Percentiles rank a stretch among this genome's conserved stretches.
These are phyloP conservation scores for Venturia oleaginea DNA, from an alignment of 2,329 filamentous ascomycete species.

Conservation along the genomic window DNA sequence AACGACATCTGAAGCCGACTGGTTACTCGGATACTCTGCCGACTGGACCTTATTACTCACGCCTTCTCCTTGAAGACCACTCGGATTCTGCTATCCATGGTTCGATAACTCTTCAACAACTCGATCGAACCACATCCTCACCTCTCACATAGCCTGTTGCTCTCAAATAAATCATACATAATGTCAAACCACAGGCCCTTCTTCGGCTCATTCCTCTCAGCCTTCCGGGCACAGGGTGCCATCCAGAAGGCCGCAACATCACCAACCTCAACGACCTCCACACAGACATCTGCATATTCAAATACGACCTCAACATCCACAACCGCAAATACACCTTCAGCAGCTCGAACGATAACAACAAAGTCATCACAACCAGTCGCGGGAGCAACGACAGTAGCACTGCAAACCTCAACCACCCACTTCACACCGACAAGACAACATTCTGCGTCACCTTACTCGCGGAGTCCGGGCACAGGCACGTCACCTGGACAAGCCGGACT, in stretches of 20 bases:
- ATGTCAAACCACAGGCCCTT: constrained; percentile 60
- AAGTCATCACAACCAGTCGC: constrained; percentile 19
- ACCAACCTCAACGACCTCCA: constrained; percentile 24
- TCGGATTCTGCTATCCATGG: background rate
- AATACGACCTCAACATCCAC: constrained; percentile 28
- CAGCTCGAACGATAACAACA: constrained; percentile 17
- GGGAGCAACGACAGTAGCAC: constrained; percentile 29
- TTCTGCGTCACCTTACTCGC: constrained; percentile 22
- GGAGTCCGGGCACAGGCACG: constrained; percentile 21
- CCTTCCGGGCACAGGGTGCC: constrained; percentile 56
- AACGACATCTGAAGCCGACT: background rate
- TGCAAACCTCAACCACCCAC: constrained; percentile 27
- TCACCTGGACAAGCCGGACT: constrained; percentile 19
- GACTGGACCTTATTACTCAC: background rate
- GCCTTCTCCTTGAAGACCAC: background rate
- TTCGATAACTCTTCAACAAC: background rate
- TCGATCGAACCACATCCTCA: background rate
- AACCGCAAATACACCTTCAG: constrained; percentile 23
- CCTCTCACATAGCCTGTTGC: background rate
- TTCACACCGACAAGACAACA: constrained; percentile 32
- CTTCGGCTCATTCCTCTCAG: constrained; percentile 57
- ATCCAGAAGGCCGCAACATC: constrained; percentile 47
- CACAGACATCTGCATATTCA: constrained; percentile 28
- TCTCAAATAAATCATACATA: background rate
- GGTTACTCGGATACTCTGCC: background rate